These are phyloP conservation scores for Calonectria pseudoreteaudii DNA, from an alignment of 2,329 filamentous ascomycete species.

Conservation along the genomic window DNA sequence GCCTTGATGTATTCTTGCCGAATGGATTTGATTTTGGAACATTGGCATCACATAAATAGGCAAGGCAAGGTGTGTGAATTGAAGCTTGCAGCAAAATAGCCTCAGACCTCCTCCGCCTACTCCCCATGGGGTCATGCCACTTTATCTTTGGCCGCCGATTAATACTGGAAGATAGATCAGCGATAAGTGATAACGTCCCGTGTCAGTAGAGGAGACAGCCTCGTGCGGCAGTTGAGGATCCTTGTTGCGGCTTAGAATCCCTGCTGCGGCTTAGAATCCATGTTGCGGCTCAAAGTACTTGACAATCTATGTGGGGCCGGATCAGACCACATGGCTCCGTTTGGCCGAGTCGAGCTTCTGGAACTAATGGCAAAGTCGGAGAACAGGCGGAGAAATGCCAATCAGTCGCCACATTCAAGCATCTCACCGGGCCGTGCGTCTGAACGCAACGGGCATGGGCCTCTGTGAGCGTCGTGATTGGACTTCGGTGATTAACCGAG, in stretches of 20 bases:
- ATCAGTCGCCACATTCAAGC: not conserved
- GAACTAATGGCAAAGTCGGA: not conserved
- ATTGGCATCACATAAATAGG: too few relatives aligned
- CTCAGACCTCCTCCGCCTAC: not conserved
- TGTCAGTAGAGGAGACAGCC: not conserved
- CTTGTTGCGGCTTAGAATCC: slow-evolving; percentile 4
- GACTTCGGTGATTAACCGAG: slow-evolving; percentile 1
- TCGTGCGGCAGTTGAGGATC: not conserved
- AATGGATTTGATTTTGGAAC: too few relatives aligned
- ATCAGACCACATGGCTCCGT: not conserved
- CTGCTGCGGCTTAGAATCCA: slow-evolving; percentile 9
- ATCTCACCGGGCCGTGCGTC: not conserved
- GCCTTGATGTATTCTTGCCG: not conserved
- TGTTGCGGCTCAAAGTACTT: slow-evolving; percentile 13
- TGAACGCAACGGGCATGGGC: not conserved
- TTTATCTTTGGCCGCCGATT: not conserved
- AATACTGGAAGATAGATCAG: not conserved
- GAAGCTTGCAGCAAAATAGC: not conserved
- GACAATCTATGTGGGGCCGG: not conserved
- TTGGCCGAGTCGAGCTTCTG: not conserved
- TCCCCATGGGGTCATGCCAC: slow-evolving; percentile 2
- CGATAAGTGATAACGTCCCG: slow-evolving; percentile 1
- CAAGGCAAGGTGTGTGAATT: not conserved
- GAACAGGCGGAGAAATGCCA: slow-evolving; percentile 2
- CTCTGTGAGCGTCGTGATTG: not conserved